Evolutionary conservation across 805 yeast species (phyloP).

Genomic region (Teunomyces stri): DNA sequence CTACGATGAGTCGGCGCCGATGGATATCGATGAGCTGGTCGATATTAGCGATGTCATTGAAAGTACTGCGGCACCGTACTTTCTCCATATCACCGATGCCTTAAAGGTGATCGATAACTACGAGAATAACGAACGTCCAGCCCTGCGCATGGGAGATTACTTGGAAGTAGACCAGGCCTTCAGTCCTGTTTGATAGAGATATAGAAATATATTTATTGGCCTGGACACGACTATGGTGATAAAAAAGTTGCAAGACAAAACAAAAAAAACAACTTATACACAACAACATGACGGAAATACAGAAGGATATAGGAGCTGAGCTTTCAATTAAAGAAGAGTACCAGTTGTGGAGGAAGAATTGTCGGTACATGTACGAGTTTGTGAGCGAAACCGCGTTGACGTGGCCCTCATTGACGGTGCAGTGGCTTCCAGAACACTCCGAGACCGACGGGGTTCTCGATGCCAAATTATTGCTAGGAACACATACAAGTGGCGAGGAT

Average conservation of each 20-base stretch:
- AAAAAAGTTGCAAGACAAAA: too few relatives aligned
- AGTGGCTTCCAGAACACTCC: slow-evolving; percentile 61
- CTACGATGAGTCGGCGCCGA: slow-evolving; percentile 12
- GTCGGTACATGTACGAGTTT: slow-evolving; percentile 79
- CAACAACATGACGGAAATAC: neutral
- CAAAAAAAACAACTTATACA: too few relatives aligned
- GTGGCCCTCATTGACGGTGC: slow-evolving; percentile 80
- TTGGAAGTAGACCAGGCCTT: slow-evolving; percentile 10
- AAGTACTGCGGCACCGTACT: slow-evolving; percentile 27
- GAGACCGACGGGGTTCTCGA: slow-evolving; percentile 30
- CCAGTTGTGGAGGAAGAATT: slow-evolving; percentile 76
- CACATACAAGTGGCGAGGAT: slow-evolving; percentile 73
- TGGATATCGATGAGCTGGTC: slow-evolving; percentile 6
- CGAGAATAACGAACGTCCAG: slow-evolving; percentile 15
- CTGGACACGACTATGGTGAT: neutral
- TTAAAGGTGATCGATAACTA: slow-evolving; percentile 37
- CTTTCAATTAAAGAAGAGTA: slow-evolving; percentile 62
- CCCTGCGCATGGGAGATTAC: slow-evolving; percentile 1
- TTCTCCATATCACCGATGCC: slow-evolving; percentile 38
- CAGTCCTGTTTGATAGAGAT: too few relatives aligned
- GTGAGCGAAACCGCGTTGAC: slow-evolving; percentile 75
- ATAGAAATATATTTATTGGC: neutral
- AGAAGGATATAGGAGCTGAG: slow-evolving; percentile 26
- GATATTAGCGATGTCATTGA: slow-evolving; percentile 22
- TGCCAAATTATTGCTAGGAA: slow-evolving; percentile 61